Evolutionary conservation across 768 basidiomycete genomes (phyloP).

Genomic region (Pilatotrama ljubarskyi): DNA sequence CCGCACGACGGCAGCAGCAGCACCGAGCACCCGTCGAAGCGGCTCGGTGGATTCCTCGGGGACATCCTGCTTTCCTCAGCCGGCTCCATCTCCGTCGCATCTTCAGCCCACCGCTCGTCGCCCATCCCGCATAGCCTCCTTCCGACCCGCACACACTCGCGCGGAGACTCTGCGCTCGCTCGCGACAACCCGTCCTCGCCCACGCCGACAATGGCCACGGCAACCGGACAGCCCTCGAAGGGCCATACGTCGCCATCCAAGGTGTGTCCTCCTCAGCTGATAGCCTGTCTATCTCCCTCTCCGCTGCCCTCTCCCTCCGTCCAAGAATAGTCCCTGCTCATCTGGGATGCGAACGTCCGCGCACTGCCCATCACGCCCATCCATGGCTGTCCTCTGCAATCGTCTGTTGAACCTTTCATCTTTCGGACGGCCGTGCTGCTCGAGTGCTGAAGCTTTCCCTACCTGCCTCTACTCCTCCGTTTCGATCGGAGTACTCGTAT

Average conservation of each 20-base stretch:
- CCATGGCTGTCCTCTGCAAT: no score
- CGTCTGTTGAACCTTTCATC: no score
- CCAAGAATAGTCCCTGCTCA: no score
- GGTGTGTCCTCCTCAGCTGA: conserved; percentile 17
- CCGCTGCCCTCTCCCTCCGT: neutral
- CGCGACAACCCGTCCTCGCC: conserved; percentile 29
- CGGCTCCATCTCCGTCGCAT: conserved; percentile 1
- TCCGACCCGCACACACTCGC: conserved; percentile 27
- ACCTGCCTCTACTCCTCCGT: no score
- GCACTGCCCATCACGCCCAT: no score
- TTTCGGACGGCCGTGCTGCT: no score
- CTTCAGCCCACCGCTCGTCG: conserved; percentile 14
- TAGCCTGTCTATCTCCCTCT: neutral
- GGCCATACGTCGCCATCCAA: conserved; percentile 34
- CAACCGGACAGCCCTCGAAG: conserved; percentile 22
- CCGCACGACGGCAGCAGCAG: no score
- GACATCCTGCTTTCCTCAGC: conserved; percentile 11
- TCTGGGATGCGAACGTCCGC: no score
- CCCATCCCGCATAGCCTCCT: conserved; percentile 23
- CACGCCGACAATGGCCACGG: conserved; percentile 25
- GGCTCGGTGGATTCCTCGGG: conserved; percentile 23
- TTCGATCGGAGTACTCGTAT: no score
- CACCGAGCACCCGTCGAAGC: no score
- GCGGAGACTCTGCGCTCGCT: conserved; percentile 26
- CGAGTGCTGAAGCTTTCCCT: no score